These are phyloP conservation scores for Keithomyces neogunnii DNA, from an alignment of 2,329 filamentous ascomycete species.

Conservation along the genomic window DNA sequence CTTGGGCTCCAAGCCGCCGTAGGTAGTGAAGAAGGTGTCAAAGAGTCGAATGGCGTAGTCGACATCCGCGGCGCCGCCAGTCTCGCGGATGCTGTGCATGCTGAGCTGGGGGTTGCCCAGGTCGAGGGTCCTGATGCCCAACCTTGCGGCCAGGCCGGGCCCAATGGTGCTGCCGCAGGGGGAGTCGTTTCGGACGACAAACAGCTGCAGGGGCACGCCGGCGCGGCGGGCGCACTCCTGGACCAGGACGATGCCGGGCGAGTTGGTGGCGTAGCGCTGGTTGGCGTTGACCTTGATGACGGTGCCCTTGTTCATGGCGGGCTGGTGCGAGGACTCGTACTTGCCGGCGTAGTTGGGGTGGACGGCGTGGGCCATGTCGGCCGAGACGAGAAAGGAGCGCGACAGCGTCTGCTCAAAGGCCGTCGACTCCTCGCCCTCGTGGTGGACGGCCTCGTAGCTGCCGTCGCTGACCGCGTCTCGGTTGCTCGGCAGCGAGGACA, in stretches of 20 bases:
- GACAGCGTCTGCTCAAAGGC: conserved; percentile 90
- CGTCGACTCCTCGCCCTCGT: conserved; percentile 59
- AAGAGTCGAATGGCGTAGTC: conserved; percentile 81
- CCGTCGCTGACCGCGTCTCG: conserved; percentile 58
- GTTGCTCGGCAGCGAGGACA: conserved; percentile 67
- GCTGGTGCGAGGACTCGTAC: conserved; percentile 84
- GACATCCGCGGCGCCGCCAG: conserved; percentile 79
- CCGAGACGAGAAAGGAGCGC: conserved; percentile 87
- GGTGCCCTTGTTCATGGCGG: conserved; percentile 91
- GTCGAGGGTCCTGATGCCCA: conserved; percentile 85
- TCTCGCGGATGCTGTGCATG: conserved; percentile 97
- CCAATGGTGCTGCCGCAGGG: conserved; percentile 94
- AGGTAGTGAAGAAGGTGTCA: conserved; percentile 77
- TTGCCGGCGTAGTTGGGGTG: conserved; percentile 92
- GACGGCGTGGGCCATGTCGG: conserved; percentile 95
- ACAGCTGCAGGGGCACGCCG: conserved; percentile 83
- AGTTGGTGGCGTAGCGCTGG: conserved; percentile 92
- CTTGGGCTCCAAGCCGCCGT: conserved; percentile 71
- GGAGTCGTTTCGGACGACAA: conserved; percentile 93
- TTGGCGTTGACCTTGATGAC: conserved; percentile 99
- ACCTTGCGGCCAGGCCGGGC: conserved; percentile 82
- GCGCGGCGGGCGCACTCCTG: conserved; percentile 72
- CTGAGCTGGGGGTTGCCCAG: conserved; percentile 88
- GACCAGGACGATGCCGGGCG: conserved; percentile 84
- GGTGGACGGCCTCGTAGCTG: conserved; percentile 46